Percentiles rank a stretch among this genome's conserved stretches.
Conservation (phyloP, 1,139 yeast species). For the Zygoascus meyerae region DNA sequence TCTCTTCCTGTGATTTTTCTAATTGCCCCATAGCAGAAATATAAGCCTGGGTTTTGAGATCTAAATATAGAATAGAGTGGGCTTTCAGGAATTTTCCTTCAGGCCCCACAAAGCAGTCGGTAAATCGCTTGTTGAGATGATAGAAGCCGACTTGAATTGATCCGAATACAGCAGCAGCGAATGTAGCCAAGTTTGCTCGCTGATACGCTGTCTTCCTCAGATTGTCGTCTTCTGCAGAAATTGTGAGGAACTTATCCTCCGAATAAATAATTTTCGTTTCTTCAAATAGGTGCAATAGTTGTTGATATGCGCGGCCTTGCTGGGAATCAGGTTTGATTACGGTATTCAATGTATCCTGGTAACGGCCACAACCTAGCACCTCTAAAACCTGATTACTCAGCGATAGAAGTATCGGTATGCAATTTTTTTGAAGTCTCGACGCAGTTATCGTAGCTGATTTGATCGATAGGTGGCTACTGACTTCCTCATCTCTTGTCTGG, state of each 20-base stretch:
- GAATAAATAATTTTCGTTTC: conserved; percentile 37
- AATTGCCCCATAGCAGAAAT: conserved; percentile 80
- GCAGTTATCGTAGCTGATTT: not conserved
- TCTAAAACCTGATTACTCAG: conserved; percentile 68
- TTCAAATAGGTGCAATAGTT: conserved; percentile 67
- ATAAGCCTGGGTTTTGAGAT: conserved; percentile 90
- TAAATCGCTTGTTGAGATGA: conserved; percentile 73
- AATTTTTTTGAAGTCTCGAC: not conserved
- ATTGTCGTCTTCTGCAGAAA: conserved; percentile 1
- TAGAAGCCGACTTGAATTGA: conserved; percentile 82
- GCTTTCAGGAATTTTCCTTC: conserved; percentile 63
- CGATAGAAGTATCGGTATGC: conserved; percentile 63
- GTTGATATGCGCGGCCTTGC: conserved; percentile 69
- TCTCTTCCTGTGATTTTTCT: conserved; percentile 59
- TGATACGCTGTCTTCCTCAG: conserved; percentile 47
- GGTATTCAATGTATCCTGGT: conserved; percentile 64
- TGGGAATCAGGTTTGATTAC: conserved; percentile 68
- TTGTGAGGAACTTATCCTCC: conserved; percentile 14
- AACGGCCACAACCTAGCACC: conserved; percentile 61
- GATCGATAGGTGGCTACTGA: not conserved
- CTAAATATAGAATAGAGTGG: conserved; percentile 73
- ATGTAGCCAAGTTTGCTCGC: conserved; percentile 82
- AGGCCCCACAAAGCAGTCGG: conserved; percentile 59
- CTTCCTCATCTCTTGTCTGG: not conserved
- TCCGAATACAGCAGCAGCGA: conserved; percentile 77